phyloP scores from a whole-genome alignment of 108 stramenopile species.

The Conticribra guillardii region DNA sequence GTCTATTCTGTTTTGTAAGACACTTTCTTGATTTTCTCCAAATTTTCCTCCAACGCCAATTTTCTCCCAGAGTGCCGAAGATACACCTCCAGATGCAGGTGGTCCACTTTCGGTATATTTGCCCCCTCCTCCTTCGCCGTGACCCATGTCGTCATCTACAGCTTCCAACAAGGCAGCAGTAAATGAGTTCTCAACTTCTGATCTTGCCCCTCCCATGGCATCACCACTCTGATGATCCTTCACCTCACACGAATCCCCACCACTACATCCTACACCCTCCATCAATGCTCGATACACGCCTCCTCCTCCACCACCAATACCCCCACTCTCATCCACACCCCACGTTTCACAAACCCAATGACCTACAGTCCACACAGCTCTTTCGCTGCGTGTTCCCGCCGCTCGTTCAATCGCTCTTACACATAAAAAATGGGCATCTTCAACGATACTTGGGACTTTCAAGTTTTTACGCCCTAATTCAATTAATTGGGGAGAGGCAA shows the following conservation, averaged over 20 bases:
- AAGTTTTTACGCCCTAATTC: conserved; percentile 45
- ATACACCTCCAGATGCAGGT: conserved; percentile 64
- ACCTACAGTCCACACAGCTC: conserved; percentile 83
- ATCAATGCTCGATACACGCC: conserved; percentile 74
- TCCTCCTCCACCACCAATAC: conserved; percentile 31
- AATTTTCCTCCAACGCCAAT: conserved; percentile 23
- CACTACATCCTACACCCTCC: conserved; percentile 55
- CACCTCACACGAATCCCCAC: conserved; percentile 5
- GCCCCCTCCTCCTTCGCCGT: not conserved
- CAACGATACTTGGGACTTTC: conserved; percentile 79
- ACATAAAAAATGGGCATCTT: conserved; percentile 83
- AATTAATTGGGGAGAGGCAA: conserved; percentile 47
- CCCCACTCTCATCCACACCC: conserved; percentile 58
- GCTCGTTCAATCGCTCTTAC: conserved; percentile 81
- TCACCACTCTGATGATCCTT: conserved; percentile 3
- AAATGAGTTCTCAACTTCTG: conserved; percentile 55
- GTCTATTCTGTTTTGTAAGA: conserved; percentile 57
- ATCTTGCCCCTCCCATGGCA: conserved; percentile 4
- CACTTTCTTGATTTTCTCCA: conserved; percentile 3
- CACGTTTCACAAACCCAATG: conserved; percentile 84
- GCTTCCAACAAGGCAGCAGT: conserved; percentile 79
- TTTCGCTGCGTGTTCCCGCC: conserved; percentile 68
- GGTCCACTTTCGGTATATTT: conserved; percentile 42
- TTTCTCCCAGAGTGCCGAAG: conserved; percentile 20
- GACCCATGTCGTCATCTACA: conserved; percentile 67